A percentile compares a stretch with the other conserved stretches of the same genome.
These are phyloP conservation scores for Aureobasidium sp. DNA, from an alignment of 2,329 filamentous ascomycete species.

Conservation along the genomic window DNA sequence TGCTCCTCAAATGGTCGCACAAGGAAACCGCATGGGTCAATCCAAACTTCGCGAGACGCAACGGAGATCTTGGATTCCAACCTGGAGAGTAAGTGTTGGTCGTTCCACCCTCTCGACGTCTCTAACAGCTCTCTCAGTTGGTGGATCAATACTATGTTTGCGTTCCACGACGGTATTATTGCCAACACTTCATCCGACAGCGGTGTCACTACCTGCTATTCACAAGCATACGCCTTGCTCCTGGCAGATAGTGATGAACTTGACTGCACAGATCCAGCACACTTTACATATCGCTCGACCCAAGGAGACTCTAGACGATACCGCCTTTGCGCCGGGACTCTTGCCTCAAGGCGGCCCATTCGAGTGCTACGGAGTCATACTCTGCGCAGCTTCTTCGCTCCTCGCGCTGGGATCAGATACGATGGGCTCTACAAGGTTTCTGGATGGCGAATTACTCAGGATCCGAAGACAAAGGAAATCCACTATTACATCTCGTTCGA, in stretches of 20 bases:
- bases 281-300: constrained; percentile 34
- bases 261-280: constrained; percentile 24
- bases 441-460: constrained; percentile 33
- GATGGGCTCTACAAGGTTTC: constrained; percentile 38
- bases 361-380: constrained; percentile 38
- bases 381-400: constrained; percentile 36
- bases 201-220: constrained; percentile 33
- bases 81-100: constrained; percentile 33
- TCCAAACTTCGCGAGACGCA: constrained; percentile 28
- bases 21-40: constrained; percentile 21
- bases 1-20: constrained; percentile 22
- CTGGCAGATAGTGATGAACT: constrained; percentile 34
- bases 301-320: constrained; percentile 35
- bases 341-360: constrained; percentile 32
- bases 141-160: constrained; percentile 42
- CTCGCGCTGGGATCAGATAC: constrained; percentile 39
- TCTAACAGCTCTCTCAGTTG: constrained; percentile 27
- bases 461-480: constrained; percentile 20
- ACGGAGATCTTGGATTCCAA: constrained; percentile 36
- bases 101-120: background rate
- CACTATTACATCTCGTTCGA: constrained; percentile 33
- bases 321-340: constrained; percentile 34
- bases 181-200: constrained; percentile 33
- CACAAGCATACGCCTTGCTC: constrained; percentile 38
- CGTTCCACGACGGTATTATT: constrained; percentile 40